Evolutionary conservation across 2,329 filamentous ascomycete species (phyloP).

Genomic region (Aspergillus sp.): DNA sequence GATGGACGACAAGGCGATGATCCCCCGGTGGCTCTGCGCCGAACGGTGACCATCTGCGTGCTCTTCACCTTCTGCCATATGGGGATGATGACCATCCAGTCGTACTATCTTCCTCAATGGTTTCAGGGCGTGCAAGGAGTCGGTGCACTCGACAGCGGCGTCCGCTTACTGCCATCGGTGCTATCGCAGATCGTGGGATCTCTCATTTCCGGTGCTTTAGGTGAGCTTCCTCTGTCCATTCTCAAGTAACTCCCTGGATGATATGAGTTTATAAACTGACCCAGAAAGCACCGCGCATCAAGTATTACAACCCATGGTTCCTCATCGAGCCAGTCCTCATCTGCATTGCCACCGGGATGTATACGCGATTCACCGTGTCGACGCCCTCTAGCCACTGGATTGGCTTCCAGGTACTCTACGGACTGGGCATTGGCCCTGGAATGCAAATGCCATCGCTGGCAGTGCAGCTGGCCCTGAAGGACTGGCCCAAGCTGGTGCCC

Average conservation of each 20-base stretch:
- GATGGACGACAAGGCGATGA: slow-evolving; percentile 2
- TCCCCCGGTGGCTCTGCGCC: slow-evolving; percentile 1
- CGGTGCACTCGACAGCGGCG: slow-evolving; percentile 40
- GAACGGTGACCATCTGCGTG: not conserved
- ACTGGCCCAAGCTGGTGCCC: slow-evolving; percentile 21
- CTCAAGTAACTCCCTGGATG: too few relatives aligned
- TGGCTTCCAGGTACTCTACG: slow-evolving; percentile 31
- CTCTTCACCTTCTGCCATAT: slow-evolving; percentile 30
- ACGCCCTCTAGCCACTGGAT: slow-evolving; percentile 32
- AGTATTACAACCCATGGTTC: slow-evolving; percentile 35
- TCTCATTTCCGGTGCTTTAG: slow-evolving; percentile 22
- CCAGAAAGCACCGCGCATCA: slow-evolving; percentile 8
- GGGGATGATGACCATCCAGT: slow-evolving; percentile 27
- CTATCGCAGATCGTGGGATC: slow-evolving; percentile 28
- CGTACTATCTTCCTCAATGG: slow-evolving; percentile 41
- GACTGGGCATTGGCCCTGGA: slow-evolving; percentile 29
- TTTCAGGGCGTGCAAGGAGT: slow-evolving; percentile 44
- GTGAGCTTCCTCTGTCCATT: slow-evolving; percentile 15
- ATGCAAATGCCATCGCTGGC: slow-evolving; percentile 32
- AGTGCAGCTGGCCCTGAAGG: slow-evolving; percentile 27
- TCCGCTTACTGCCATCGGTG: slow-evolving; percentile 34
- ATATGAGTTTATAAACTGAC: too few relatives aligned
- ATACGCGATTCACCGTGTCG: slow-evolving; percentile 33
- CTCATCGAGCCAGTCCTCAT: slow-evolving; percentile 26
- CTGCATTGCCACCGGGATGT: slow-evolving; percentile 36